phyloP scores from a whole-genome alignment of 1,139 yeast genomes.

The Kodamaea anthophila region DNA sequence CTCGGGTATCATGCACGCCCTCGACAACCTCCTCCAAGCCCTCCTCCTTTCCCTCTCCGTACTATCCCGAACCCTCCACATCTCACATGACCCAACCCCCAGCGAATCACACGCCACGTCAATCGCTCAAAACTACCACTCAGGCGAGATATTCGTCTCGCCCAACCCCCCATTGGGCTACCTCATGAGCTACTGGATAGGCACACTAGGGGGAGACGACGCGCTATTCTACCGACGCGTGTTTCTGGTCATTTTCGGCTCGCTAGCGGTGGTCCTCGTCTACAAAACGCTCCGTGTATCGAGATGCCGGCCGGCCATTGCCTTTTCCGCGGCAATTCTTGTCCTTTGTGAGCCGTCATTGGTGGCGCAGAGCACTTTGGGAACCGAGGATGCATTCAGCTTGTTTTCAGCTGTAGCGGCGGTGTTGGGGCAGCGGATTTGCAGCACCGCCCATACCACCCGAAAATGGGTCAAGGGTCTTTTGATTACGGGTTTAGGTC shows the following conservation, averaged over 20 bases:
- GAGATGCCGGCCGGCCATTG: constrained; percentile 36
- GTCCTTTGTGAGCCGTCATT: constrained; percentile 51
- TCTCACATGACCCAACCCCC: too few relatives aligned
- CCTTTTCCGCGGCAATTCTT: constrained; percentile 40
- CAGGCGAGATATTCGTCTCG: constrained; percentile 57
- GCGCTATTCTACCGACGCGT: constrained; percentile 29
- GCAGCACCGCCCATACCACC: constrained; percentile 25
- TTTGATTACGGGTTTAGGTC: constrained; percentile 38
- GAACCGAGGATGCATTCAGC: constrained; percentile 48
- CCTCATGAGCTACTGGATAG: constrained; percentile 41
- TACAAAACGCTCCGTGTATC: constrained; percentile 45
- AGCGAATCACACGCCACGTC: too few relatives aligned
- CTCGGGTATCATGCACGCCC: too few relatives aligned
- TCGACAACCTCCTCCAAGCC: too few relatives aligned
- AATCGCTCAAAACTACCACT: constrained; percentile 38
- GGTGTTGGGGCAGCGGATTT: constrained; percentile 38
- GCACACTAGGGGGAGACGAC: constrained; percentile 36
- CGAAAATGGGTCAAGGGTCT: constrained; percentile 40
- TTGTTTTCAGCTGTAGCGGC: constrained; percentile 41
- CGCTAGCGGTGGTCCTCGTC: constrained; percentile 37
- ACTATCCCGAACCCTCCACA: too few relatives aligned
- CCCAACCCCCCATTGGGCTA: constrained; percentile 59
- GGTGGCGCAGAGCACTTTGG: constrained; percentile 42
- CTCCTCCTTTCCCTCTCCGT: too few relatives aligned
- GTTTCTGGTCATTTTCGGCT: constrained; percentile 35